These are phyloP conservation scores for Acer saccharum DNA, from an alignment of 345 rosid genomes.

Conservation along the genomic window DNA sequence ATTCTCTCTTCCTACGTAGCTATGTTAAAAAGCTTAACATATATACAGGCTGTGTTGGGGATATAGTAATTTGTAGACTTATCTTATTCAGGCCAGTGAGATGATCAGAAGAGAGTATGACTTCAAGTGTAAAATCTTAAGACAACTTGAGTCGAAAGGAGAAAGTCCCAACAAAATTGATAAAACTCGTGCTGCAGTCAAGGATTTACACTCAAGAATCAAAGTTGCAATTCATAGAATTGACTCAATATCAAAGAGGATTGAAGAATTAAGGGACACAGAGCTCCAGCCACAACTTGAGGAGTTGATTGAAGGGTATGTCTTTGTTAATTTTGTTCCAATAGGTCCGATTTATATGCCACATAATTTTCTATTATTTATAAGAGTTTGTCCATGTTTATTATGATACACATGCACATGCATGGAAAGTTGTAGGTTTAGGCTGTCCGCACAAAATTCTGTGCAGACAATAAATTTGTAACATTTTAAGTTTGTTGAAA, in stretches of 20 bases:
- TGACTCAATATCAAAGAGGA: conserved; percentile 79
- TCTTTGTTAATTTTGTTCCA: background rate
- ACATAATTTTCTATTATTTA: background rate
- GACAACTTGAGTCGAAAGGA: conserved; percentile 74
- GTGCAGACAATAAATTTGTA: no score
- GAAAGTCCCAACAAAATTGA: conserved; percentile 56
- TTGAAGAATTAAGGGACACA: conserved; percentile 88
- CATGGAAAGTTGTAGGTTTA: background rate
- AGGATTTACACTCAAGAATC: conserved; percentile 94
- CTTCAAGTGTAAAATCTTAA: conserved; percentile 53
- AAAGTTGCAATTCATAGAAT: conserved; percentile 93
- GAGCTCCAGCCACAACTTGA: conserved; percentile 99
- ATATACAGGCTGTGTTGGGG: background rate
- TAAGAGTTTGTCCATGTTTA: background rate
- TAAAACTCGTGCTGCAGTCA: conserved; percentile 83
- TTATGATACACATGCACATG: background rate
- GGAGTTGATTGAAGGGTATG: conserved; percentile 90
- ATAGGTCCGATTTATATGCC: background rate
- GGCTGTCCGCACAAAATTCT: background rate
- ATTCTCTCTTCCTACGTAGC: conserved; percentile 3
- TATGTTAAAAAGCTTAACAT: background rate
- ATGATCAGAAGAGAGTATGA: conserved; percentile 74
- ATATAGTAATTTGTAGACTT: background rate
- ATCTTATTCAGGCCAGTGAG: conserved; percentile 70
- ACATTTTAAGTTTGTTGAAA: background rate